Evolutionary conservation across 2,329 filamentous ascomycete genomes (phyloP), one percentile per base, ranked within the genome.

Genomic region (Verticillium tricorpus): DNA sequence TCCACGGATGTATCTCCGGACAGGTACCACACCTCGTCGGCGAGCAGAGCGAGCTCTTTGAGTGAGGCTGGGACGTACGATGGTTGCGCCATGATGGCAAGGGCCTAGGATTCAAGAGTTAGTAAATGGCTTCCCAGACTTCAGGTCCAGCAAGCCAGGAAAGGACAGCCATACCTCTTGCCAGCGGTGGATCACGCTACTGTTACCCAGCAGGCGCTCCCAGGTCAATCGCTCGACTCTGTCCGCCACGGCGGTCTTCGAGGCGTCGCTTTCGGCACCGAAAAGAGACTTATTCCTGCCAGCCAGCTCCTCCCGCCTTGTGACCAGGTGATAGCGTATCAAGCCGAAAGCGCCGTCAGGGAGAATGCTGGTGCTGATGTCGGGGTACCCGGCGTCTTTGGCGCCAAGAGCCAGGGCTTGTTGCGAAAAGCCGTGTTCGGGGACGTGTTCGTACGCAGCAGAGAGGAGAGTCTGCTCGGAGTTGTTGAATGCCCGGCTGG

Each of bases 11-110:
- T 81, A 74, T 98, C 95, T 58, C 92, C 92, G 0, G 94, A 86
- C 4, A 97, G 85, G 70, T 90, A 93, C 83, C 90, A 91, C 59
- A 99, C 96, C 74, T 99, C 95, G 73, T 97, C 94, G n/a, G 90
- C 85, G 5, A 99, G 85, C 58, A 85, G 81, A 52, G 90, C 88
- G 4, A 99, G 85, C 77, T 98, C 95, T 55, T 83, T 83, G 3
- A 97, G 73, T 0, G 93, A 93, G 9, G 86, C 78, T 0, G 92
- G 86, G 37, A 96, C 83, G 73, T 94, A 90, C 63, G 83, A 85
- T 0, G 92, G 91, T 62, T 96, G 88, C 5, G 93, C 92, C 91
- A 97, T 97, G 64, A 96, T 81, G 4, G 92, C 93, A 2, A 98
- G 82, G 55, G 94, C 95, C 90, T 95, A 64, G 59, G 40, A 35